Percentiles rank a stretch among this genome's conserved stretches.
Evolutionary conservation across 2,329 filamentous ascomycete species (phyloP).

Genomic region (Diaporthe caulivora): DNA sequence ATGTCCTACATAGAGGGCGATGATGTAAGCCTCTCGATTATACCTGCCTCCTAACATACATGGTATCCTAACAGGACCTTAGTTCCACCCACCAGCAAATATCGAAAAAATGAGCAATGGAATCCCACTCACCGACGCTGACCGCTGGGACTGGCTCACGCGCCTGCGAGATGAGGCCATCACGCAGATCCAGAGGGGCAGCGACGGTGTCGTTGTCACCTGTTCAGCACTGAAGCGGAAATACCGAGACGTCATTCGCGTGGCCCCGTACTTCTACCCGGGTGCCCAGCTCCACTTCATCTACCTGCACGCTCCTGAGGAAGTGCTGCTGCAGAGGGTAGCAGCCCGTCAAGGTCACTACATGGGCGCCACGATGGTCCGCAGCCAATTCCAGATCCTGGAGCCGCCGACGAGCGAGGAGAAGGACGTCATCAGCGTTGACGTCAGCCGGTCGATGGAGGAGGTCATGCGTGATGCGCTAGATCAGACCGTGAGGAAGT

Average conservation of each 20-base stretch:
- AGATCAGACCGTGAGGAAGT: conserved; percentile 65
- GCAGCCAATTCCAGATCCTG: conserved; percentile 89
- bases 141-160: conserved; percentile 98
- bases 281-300: conserved; percentile 90
- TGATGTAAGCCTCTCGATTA: conserved; percentile 66
- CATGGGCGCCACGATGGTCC: conserved; percentile 96
- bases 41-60: not conserved
- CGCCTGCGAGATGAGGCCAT: conserved; percentile 78
- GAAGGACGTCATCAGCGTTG: conserved; percentile 77
- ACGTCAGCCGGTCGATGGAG: conserved; percentile 71
- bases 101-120: conserved; percentile 92
- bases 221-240: conserved; percentile 97
- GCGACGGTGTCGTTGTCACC: conserved; percentile 87
- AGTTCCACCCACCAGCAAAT: conserved; percentile 84
- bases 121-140: conserved; percentile 87
- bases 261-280: conserved; percentile 81
- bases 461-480: conserved; percentile 73
- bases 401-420: conserved; percentile 82
- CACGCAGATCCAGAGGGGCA: conserved; percentile 65
- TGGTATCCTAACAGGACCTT: conserved; percentile 27
- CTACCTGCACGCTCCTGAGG: conserved; percentile 84
- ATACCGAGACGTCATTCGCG: conserved; percentile 92
- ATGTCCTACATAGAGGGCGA: conserved; percentile 84
- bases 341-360: conserved; percentile 84
- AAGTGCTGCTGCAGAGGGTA: conserved; percentile 81